Base-by-base conservation (phyloP, 306 rosid species). In the Oxytropis ochrocephala region DNA sequence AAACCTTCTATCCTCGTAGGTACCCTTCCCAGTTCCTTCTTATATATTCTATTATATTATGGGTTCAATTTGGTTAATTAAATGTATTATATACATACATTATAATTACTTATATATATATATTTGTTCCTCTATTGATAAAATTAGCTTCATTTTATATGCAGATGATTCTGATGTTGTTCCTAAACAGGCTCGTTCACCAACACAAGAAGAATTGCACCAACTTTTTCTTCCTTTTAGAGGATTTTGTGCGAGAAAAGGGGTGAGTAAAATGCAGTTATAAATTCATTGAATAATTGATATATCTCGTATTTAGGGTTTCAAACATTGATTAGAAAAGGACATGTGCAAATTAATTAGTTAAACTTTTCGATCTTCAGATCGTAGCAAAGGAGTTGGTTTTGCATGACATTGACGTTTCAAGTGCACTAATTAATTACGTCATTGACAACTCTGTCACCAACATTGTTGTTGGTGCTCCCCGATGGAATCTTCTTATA, bases 191-290 rank as follows among this genome's bases (percentile, higher is more conserved):
- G 87, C 70, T 57, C 89, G 79, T 19, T 81, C 85, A 10, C 88
- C 91, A 13, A 81, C 85, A 5, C 84, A 87, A 58, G 80, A 73
- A 11, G 91, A 90, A 78, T 35, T 85, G 79, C 90, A 79, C 3
- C 86, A 77, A 0, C 74, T 89, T 43, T 85, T 91, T 68, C 97
- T 91, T 67, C 90, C 96, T 8, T 91, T 75, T 36, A 68, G 95
- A 1, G 97, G 91, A 75, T 82, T 87, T 72, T 89, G 97, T 69
- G 94, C 93, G 7, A 74, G 91, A 56, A 91, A 85, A 79, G 89
- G 97, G 85, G 97, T 91, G 21, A 74, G 78, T 78, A 19, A 9
- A 21, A 21, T 21, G 27, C 27, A 21, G 27, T 21, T 21, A 1
- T 21, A 21, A 21, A 21, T 21, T 21, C 27, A 21, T 21, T 21